Percentiles rank a stretch among this genome's conserved stretches.
Conservation (phyloP, 78 protist species). For the slime mould (Dictyostelium discoideum) region DNA sequence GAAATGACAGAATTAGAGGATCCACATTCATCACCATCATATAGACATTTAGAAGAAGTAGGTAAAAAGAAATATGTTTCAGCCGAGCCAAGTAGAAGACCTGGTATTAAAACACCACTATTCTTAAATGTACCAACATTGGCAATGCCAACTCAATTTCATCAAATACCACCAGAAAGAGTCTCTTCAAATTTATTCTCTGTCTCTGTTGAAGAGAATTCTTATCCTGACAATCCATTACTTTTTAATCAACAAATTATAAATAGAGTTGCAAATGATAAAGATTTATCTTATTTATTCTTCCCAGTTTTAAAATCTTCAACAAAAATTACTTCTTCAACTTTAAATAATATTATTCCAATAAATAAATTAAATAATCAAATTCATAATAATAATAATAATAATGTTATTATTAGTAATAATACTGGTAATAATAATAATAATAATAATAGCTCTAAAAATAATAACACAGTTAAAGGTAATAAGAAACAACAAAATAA, state of each 20-base stretch:
- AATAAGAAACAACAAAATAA: background rate
- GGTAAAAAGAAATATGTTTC: constrained; percentile 37
- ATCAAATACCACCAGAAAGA: constrained; percentile 65
- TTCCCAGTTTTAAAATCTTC: constrained; percentile 49
- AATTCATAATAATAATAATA: background rate
- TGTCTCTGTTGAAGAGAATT: constrained; percentile 49
- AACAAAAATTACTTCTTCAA: background rate
- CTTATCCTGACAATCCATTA: constrained; percentile 36
- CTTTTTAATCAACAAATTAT: constrained; percentile 59
- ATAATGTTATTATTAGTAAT: background rate
- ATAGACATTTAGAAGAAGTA: constrained; percentile 44
- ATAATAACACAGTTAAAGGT: background rate
- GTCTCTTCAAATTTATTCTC: constrained; percentile 18
- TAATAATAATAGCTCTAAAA: background rate
- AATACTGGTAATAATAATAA: background rate
- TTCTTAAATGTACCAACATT: constrained; percentile 49
- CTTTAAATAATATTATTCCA: background rate
- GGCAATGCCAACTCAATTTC: constrained; percentile 68
- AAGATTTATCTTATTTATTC: constrained; percentile 52
- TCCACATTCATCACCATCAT: constrained; percentile 24
- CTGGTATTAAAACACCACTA: constrained; percentile 63
- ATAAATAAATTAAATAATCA: background rate
- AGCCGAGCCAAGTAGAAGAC: constrained; percentile 47
- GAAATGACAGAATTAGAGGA: background rate
- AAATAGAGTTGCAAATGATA: constrained; percentile 65